Evolutionary conservation across 2,329 filamentous ascomycete species (phyloP), one percentile per base, ranked within the genome.

Genomic region (Paraphoma chrysanthemicola): DNA sequence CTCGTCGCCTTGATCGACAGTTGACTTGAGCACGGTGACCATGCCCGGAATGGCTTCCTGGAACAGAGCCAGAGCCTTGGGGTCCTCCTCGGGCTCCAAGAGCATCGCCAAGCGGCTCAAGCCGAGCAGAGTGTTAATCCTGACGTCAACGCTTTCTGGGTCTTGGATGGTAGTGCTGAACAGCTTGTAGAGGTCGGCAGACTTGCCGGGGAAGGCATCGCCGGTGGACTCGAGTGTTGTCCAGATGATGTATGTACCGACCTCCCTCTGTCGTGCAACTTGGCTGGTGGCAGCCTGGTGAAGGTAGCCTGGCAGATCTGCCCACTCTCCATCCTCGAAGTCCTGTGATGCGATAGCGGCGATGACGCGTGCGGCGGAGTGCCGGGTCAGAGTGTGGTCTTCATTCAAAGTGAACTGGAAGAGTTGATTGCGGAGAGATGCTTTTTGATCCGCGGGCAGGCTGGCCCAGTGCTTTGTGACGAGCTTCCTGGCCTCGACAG

Each of bases 91-190:
- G 0, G 91, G 88, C 73, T 97, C 91, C 47, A 98, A 82, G 60
- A 96, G 86, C 83, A 96, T 90, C 52, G 94, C 89, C 70, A 97
- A 85, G 72, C 92, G 90, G 70, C 93, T 93, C 59, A 98, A 86
- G 59, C 92, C 93, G 72, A 96, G 87, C 79, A 97, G 89, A 31
- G 95, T 96, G 83, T 97, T 98, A 81, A 97, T 88, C 69, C 93
- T 90, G 54, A 99, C 95, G 76, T 97, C 92, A 60, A 90, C 86
- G 77, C 93, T 97, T 79, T 96, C 89, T 1, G 91, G 88, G 73
- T 98, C 95, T 70, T 90, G 88, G 71, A 99, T 95, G 46, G 93
- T 96, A 77, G 89, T 89, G 78, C 84, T 83, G 81, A 98, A 97
- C 28, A 98, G 84, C 70, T 86, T 84, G 71, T 98, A 92, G 57